Percentiles rank a stretch among this genome's conserved stretches.
Evolutionary conservation across 1,139 yeast genomes (phyloP).

Genomic region (Pneumocystis jirovecii): DNA sequence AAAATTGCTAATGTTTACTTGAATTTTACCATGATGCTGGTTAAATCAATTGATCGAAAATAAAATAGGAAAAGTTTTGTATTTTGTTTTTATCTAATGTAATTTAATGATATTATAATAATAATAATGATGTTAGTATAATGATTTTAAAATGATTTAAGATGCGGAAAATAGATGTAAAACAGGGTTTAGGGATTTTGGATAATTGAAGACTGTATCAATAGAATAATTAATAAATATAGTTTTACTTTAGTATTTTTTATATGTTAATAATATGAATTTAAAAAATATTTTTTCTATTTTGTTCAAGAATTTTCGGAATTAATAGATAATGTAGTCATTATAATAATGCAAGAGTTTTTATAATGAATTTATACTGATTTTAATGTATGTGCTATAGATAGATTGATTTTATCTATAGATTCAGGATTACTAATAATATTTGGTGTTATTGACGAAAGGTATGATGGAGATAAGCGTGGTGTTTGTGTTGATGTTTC

Average conservation of each 20-base stretch:
- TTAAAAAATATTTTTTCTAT: neutral
- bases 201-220: neutral
- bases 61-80: neutral
- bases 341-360: neutral
- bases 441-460: neutral
- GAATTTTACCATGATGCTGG: neutral
- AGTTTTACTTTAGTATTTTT: neutral
- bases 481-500: neutral
- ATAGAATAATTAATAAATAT: neutral
- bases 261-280: neutral
- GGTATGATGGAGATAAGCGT: neutral
- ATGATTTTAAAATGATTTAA: neutral
- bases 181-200: neutral
- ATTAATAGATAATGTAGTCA: neutral
- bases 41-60: neutral
- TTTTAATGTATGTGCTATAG: neutral
- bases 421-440: neutral
- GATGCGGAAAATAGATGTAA: neutral
- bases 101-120: neutral
- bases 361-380: neutral
- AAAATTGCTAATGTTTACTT: neutral
- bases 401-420: neutral
- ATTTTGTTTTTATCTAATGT: neutral
- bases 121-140: too few relatives aligned
- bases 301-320: neutral